Evolutionary conservation across 805 yeast species (phyloP), one percentile per base, ranked within the genome.

Genomic region (Jamesozyma rosinii): DNA sequence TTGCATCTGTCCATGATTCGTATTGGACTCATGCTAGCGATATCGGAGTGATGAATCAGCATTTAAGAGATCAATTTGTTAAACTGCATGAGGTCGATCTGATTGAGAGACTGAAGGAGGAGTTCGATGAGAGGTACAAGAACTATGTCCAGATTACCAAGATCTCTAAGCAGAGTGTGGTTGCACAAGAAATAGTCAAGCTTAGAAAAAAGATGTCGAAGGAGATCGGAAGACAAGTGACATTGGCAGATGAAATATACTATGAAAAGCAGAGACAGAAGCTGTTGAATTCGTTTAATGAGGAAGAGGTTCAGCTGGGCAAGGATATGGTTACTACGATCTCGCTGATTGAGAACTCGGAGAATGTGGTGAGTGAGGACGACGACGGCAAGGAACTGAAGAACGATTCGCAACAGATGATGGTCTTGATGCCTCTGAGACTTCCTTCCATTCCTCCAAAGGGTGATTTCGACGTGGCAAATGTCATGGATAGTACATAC

Each of bases 21-120:
- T 90, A 85, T 62, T 90, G 98, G 98, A 88, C 97, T 0, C 97
- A 92, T 60, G 97, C 98, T 1, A 68, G 77, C 40, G 90, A 85
- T 59, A 79, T 90, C 35, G 81, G 79, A 46, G 58, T 57, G 3
- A 81, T 90, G 92, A 86, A 80, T 62, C 55, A 53, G 13, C 67
- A 75, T 37, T 67, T 92, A 49, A 75, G 98, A 57, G 80, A 83
- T 31, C 80, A 84, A 45, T 90, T 90, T 61, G 81, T 92, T 48
- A 67, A 73, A 41, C 68, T 90, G 44, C 97, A 90, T 60, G 75
- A 75, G 47, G 80, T 74, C 27, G 81, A 88, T 60, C 69, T 89
- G 52, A 75, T 90, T 54, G 75, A 72, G 27, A 75, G 76, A 53
- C 71, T 92, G 48, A 77, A 78, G 46, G 72, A 75, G 22, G 98